These are phyloP conservation scores for Alternaria arbusti DNA, from an alignment of 2,329 filamentous ascomycete genomes.

Conservation along the genomic window DNA sequence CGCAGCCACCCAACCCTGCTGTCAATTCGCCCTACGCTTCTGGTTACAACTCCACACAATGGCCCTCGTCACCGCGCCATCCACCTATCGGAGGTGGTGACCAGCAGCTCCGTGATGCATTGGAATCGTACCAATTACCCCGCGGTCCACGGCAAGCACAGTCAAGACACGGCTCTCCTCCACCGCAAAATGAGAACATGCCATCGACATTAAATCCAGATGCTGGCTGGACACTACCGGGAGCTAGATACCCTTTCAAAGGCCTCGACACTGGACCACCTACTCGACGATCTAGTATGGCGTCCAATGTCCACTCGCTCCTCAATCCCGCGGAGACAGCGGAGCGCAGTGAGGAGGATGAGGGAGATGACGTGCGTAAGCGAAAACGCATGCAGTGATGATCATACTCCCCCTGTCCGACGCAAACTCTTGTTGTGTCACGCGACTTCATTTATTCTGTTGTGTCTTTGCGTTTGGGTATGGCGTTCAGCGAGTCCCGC, in stretches of 20 bases:
- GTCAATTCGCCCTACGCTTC: slow-evolving; percentile 71
- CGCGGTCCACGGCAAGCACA: slow-evolving; percentile 58
- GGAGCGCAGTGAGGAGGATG: slow-evolving; percentile 69
- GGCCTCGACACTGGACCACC: slow-evolving; percentile 63
- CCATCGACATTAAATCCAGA: slow-evolving; percentile 59
- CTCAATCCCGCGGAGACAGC: slow-evolving; percentile 73
- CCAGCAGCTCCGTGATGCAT: slow-evolving; percentile 74
- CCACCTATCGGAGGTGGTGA: slow-evolving; percentile 57
- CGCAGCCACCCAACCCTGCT: slow-evolving; percentile 53
- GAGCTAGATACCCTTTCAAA: slow-evolving; percentile 57
- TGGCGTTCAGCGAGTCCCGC: not conserved
- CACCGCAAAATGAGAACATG: slow-evolving; percentile 56
- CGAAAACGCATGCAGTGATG: slow-evolving; percentile 56
- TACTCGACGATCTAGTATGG: slow-evolving; percentile 74
- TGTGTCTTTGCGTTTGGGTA: slow-evolving; percentile 15
- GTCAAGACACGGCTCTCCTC: slow-evolving; percentile 62
- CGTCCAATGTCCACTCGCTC: slow-evolving; percentile 70
- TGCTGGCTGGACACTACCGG: slow-evolving; percentile 63
- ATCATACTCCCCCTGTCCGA: not conserved
- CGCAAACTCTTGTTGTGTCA: not conserved
- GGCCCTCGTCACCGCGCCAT: slow-evolving; percentile 70
- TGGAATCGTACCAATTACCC: slow-evolving; percentile 71
- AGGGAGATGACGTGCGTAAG: slow-evolving; percentile 67
- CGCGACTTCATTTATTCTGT: slow-evolving; percentile 16
- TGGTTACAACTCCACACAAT: slow-evolving; percentile 66